These are phyloP conservation scores for Botryotinia calthae DNA, from an alignment of 2,329 filamentous ascomycete genomes.

Conservation along the genomic window DNA sequence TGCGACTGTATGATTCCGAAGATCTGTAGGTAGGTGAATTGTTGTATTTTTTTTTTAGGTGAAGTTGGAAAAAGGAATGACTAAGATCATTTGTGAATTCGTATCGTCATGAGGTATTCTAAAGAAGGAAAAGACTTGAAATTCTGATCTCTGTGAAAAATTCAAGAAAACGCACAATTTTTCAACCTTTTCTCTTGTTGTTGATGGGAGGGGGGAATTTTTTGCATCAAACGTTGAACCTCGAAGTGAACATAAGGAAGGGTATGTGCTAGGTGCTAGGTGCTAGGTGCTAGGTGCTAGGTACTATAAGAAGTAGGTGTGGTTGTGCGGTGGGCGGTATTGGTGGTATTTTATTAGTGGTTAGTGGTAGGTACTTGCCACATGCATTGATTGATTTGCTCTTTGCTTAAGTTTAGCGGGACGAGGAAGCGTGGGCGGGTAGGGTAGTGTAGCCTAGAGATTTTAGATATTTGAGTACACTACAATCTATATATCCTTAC, in stretches of 20 bases:
- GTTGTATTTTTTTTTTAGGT: neutral
- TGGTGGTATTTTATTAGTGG: neutral
- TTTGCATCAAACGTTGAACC: neutral
- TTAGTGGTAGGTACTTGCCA: neutral
- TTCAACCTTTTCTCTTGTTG: neutral
- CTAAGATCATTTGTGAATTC: conserved; percentile 6
- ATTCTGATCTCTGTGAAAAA: neutral
- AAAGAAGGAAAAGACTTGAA: neutral
- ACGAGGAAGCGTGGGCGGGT: neutral
- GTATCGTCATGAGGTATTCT: neutral
- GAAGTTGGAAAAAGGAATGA: neutral
- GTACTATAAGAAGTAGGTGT: too few species aligned
- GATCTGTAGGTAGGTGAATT: neutral
- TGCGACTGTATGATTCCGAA: conserved; percentile 23
- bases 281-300: neutral
- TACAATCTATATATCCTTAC: too few species aligned
- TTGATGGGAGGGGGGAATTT: neutral
- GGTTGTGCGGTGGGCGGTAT: neutral
- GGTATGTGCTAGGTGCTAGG: neutral
- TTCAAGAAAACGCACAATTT: neutral
- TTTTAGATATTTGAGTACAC: neutral
- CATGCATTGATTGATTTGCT: too few species aligned
- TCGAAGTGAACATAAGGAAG: neutral
- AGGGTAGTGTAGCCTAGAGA: neutral
- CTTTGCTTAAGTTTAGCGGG: neutral